phyloP scores from a whole-genome alignment of 2,329 filamentous ascomycete species.

The Neofusicoccum sp. region DNA sequence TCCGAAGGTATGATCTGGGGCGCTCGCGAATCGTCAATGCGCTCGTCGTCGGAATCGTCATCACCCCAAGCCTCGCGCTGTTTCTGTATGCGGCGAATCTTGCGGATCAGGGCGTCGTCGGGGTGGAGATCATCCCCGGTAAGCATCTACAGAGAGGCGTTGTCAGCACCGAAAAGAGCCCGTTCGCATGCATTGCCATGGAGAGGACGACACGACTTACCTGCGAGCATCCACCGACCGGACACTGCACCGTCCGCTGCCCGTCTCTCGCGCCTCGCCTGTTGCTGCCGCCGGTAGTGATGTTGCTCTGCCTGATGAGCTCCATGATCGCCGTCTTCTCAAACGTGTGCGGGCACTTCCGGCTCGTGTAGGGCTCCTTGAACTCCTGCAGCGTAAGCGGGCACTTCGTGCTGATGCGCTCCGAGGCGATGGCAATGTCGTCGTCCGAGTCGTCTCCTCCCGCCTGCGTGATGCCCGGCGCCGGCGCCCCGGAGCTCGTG shows the following conservation, averaged over 20 bases:
- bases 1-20: neutral
- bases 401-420: constrained; percentile 68
- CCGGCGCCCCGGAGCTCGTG: constrained; percentile 49
- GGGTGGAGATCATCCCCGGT: constrained; percentile 32
- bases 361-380: constrained; percentile 67
- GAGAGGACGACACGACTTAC: neutral
- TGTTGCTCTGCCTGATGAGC: constrained; percentile 44
- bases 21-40: constrained; percentile 26
- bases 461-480: constrained; percentile 43
- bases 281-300: constrained; percentile 24
- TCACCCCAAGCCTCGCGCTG: constrained; percentile 28
- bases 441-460: constrained; percentile 60
- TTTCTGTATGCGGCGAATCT: constrained; percentile 40
- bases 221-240: constrained; percentile 10
- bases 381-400: constrained; percentile 68
- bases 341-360: constrained; percentile 71
- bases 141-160: constrained; percentile 31
- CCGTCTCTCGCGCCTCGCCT: constrained; percentile 28
- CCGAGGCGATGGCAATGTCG: constrained; percentile 68
- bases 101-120: constrained; percentile 38
- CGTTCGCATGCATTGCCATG: neutral
- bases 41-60: constrained; percentile 33
- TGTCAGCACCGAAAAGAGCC: neutral
- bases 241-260: constrained; percentile 40
- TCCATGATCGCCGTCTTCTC: constrained; percentile 66